A percentile compares a stretch with the other conserved stretches of the same genome.
phyloP scores from a whole-genome alignment of 2,329 filamentous ascomycete species.

The Rhinocladiella mackenziei region DNA sequence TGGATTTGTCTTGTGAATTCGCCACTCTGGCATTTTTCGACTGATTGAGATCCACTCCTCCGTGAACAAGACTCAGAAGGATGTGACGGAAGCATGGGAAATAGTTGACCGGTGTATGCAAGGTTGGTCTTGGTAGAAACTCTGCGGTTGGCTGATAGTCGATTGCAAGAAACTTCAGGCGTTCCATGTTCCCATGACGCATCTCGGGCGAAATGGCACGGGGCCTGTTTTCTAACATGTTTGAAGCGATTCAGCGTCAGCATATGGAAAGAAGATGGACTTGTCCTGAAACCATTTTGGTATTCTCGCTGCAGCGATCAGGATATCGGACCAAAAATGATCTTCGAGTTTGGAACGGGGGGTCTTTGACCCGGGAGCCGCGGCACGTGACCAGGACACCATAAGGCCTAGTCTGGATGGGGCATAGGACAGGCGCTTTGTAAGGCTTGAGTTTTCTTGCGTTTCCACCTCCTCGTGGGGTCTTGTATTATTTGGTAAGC shows the following conservation, averaged over 20 bases:
- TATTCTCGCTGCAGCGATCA: too few relatives aligned
- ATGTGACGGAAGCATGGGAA: not conserved
- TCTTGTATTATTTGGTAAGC: slow-evolving; percentile 18
- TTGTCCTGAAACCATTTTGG: too few relatives aligned
- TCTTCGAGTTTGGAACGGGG: not conserved
- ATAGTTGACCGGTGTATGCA: slow-evolving; percentile 11
- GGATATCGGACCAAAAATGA: not conserved
- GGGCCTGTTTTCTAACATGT: too few relatives aligned
- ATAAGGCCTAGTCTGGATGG: too few relatives aligned
- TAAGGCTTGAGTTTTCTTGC: not conserved
- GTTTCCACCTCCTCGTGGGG: not conserved
- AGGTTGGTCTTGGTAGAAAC: not conserved
- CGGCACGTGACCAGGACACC: not conserved
- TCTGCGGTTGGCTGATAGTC: slow-evolving; percentile 5
- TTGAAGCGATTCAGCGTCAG: too few relatives aligned
- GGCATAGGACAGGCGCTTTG: too few relatives aligned
- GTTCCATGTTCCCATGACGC: slow-evolving; percentile 2
- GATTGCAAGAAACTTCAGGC: slow-evolving; percentile 14
- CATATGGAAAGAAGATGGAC: too few relatives aligned
- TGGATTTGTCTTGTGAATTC: too few relatives aligned
- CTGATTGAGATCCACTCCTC: too few relatives aligned
- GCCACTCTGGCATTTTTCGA: slow-evolving; percentile 5
- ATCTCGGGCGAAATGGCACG: not conserved
- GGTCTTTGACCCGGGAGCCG: not conserved
- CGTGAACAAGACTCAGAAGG: not conserved